Base-by-base conservation (phyloP, 1,284 basidiomycete species). In the Cryptococcus wingfieldii region DNA sequence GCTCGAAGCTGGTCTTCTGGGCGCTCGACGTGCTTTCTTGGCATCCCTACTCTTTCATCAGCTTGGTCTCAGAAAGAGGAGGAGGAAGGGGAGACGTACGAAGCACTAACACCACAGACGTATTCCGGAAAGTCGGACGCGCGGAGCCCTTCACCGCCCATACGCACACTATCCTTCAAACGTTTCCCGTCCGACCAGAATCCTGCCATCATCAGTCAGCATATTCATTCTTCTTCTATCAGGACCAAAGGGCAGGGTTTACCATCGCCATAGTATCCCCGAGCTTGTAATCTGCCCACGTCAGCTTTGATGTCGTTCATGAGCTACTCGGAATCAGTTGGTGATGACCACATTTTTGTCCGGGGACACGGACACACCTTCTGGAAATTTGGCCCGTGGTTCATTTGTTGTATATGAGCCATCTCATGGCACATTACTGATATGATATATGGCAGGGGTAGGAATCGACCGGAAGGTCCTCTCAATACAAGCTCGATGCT, bases 391-490 rank as follows among this genome's bases (percentile, higher is more conserved):
- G 70, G 68, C 0, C 73, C 73, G 52, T 77, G 75, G 50, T 77
- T 77, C 75, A 77, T 77, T 61, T 77, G 71, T 51, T 72, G 66
- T 18, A 77, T 75, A 60, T 77, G 75, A 14, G 75, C 73, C 69
- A 77, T 75, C 74, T 77, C 76, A 56, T 77, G 76, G 46, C 73
- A 76, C 74, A 77, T 74, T 47, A 75, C 73, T 0, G 65, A 67
- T 6, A 70, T 64, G 43, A 77, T 71, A 47, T 68, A 77, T n/a
- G 57, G 51, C 43, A 72, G 28, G 42, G 76, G 76, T 6, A 72
- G 57, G 51, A 79, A 79, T 2, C 59, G 59, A 0, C 77, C 77
- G 34, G 61, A 63, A 0, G 67, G 63, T 0, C 74, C 57, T 5
- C 78, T 61, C 16, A 79, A 59, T 0, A 79, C 78, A 14, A 79